Evolutionary conservation across 1,284 basidiomycete species (phyloP), one percentile per base, ranked within the genome.

Genomic region (Calocybe gambosa): DNA sequence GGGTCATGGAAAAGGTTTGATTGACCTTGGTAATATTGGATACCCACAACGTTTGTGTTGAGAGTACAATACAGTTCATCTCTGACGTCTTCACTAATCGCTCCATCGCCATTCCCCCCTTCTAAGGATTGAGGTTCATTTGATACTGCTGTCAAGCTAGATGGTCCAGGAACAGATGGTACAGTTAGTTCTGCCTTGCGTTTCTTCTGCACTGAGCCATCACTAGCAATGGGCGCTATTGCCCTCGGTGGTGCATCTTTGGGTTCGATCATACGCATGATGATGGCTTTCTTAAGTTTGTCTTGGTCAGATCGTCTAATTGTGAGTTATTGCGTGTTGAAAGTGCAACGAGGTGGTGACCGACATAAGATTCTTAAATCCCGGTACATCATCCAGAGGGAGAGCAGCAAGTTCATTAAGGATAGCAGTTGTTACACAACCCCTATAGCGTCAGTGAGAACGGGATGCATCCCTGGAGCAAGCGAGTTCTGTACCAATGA

Each of bases 21-120:
- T 29, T 5, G 42, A 79, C 85, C 85, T 58, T 70, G 70, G 58
- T 93, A 93, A 59, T 93, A 89, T 58, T 89, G 87, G 9, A 92
- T 69, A 0, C 89, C 89, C 0, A 92, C 90, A 12, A 90, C 78
- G 40, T 75, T 81, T 0, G 83, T 77, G 8, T 64, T 65, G 57
- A 80, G 49, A 9, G 67, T 71, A 41, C 80, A 75, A 58, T 84
- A 88, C 16, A 89, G 64, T 62, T 92, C 83, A 47, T 86, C 83
- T 12, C 49, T 63, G 5, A 57, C 58, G 39, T 87, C 67, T 45
- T 85, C 79, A 37, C 77, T 72, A 0, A 53, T 52, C 5, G 55
- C 55, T 28, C 63, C 62, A 10, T 71, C 67, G 5, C 76, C 73
- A 8, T 62, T 63, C 9, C 66, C 65, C 13, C 75, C 72, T 15